Percentiles rank a stretch among this genome's conserved stretches.
Evolutionary conservation across 257 asterid species (phyloP).

Genomic region (Gardenia jasminoides): DNA sequence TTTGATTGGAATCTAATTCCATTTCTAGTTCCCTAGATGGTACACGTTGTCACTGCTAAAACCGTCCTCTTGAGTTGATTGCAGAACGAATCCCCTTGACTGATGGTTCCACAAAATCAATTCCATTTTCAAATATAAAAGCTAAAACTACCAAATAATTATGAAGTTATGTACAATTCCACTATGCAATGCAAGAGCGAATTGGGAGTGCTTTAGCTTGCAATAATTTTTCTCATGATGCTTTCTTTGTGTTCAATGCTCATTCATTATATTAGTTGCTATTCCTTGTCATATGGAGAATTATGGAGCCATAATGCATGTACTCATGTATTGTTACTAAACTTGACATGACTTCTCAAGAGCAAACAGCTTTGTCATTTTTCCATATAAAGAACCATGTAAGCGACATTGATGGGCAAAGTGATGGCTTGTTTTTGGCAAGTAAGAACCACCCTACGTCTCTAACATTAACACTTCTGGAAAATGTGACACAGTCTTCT

Average conservation of each 20-base stretch:
- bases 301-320: not conserved
- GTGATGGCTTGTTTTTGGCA: slow-evolving; percentile 17
- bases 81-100: too few species aligned
- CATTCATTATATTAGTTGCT: not conserved
- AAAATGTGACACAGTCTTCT: not conserved
- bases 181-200: not conserved
- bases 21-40: too few species aligned
- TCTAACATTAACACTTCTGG: slow-evolving; percentile 1
- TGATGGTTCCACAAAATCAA: too few species aligned
- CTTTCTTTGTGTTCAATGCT: slow-evolving; percentile 1
- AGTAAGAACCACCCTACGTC: slow-evolving; percentile 9
- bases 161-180: not conserved
- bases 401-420: not conserved
- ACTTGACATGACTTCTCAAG: slow-evolving; percentile 17
- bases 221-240: not conserved
- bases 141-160: too few species aligned
- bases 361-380: slow-evolving; percentile 9
- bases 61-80: too few species aligned
- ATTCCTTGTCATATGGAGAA: slow-evolving; percentile 5
- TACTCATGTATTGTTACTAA: slow-evolving; percentile 5
- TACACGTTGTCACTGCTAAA: too few species aligned
- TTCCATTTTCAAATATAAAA: too few species aligned
- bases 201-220: not conserved
- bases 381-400: not conserved
- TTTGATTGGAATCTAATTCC: too few species aligned